phyloP scores from a whole-genome alignment of 2,329 filamentous ascomycete genomes.

The Claviceps sp. region DNA sequence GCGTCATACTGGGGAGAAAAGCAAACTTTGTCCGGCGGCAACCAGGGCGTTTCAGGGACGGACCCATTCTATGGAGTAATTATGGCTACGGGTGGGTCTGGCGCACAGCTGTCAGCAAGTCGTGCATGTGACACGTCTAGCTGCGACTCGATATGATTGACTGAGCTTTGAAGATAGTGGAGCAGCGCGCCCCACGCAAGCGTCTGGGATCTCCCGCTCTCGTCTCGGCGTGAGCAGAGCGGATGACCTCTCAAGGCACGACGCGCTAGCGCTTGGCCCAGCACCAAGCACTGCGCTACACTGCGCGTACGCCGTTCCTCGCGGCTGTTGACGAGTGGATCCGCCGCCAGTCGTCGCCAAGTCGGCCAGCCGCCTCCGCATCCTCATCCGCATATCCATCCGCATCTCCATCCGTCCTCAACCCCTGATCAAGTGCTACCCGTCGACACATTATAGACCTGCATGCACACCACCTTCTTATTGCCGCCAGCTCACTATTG shows the following conservation, averaged over 20 bases:
- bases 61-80: not conserved
- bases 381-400: not conserved
- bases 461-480: not conserved
- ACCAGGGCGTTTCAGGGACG: not conserved
- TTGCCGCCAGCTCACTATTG: not conserved
- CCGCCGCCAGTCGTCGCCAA: not conserved
- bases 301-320: too few relatives aligned
- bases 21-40: not conserved
- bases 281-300: too few relatives aligned
- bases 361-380: not conserved
- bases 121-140: too few relatives aligned
- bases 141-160: too few relatives aligned
- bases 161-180: too few relatives aligned
- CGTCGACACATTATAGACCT: not conserved
- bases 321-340: too few relatives aligned
- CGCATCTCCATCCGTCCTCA: not conserved
- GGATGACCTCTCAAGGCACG: too few relatives aligned
- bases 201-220: too few relatives aligned
- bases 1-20: too few relatives aligned
- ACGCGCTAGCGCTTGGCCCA: too few relatives aligned
- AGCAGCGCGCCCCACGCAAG: too few relatives aligned
- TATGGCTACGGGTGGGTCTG: not conserved
- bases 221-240: too few relatives aligned
- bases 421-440: slow-evolving; percentile 1
- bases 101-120: not conserved